Percentiles rank a stretch among this genome's conserved stretches.
These are phyloP conservation scores for Dicorynia guianensis DNA, from an alignment of 306 rosid genomes.

Conservation along the genomic window DNA sequence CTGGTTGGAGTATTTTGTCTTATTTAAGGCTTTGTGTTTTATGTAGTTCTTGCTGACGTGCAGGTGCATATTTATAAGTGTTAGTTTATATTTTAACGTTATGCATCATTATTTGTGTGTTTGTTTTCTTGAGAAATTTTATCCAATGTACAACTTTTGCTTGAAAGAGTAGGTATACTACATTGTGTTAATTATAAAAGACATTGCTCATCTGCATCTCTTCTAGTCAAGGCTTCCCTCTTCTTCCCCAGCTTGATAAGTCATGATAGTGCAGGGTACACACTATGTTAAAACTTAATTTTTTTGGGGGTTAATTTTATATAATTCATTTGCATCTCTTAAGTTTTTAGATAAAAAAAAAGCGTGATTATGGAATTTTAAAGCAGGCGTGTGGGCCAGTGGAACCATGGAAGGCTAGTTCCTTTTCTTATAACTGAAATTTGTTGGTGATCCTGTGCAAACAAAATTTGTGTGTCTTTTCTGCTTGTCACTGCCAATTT, in stretches of 20 bases:
- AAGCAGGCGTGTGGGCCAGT: slow-evolving; percentile 11
- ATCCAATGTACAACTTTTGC: not conserved
- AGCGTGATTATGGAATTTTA: not conserved
- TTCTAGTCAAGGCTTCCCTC: slow-evolving; percentile 23
- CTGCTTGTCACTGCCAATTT: slow-evolving; percentile 11
- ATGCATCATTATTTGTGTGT: not conserved
- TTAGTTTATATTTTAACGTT: not conserved
- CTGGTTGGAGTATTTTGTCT: slow-evolving; percentile 21
- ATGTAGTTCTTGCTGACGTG: slow-evolving; percentile 13
- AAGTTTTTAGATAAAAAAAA: slow-evolving; percentile 14
- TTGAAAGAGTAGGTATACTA: not conserved
- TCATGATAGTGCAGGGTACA: not conserved
- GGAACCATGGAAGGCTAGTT: slow-evolving; percentile 24
- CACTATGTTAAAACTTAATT: not conserved
- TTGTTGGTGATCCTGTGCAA: slow-evolving; percentile 22
- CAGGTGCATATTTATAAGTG: not conserved
- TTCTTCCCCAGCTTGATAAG: not conserved
- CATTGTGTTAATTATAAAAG: not conserved
- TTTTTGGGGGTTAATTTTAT: not conserved
- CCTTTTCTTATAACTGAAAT: not conserved
- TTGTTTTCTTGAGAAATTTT: not conserved
- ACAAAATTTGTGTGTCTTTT: slow-evolving; percentile 1
- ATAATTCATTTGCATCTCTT: not conserved
- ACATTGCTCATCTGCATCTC: not conserved
- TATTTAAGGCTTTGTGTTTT: not conserved